Evolutionary conservation across 805 yeast species (phyloP), one percentile per base, ranked within the genome.

Genomic region (Metschnikowia gelsemii): DNA sequence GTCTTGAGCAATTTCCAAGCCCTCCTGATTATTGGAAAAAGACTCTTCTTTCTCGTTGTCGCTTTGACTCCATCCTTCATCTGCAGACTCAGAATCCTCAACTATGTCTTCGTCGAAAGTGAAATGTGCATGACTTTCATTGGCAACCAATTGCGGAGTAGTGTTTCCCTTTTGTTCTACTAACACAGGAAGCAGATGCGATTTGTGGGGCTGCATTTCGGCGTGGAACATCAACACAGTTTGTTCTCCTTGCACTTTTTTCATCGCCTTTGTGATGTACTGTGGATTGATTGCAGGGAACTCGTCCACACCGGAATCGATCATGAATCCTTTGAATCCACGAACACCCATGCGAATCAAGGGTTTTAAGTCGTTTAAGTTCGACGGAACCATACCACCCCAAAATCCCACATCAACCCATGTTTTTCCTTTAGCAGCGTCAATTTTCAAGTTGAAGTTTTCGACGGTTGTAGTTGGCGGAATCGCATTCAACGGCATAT

Each of bases 401-500:
- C 97, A 91, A 60, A 91, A 89, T 0, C 89, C 97, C 6, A 85
- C 87, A 59, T 90, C 96, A 24, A 87, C 93, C 95, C 95, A 90
- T 43, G 87, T 76, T 62, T 90, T 84, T 40, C 80, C 84, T 47
- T 70, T 62, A 1, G 96, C 95, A 1, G 96, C 96, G 14, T 74
- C 68, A 46, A 88, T 70, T 59, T 90, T 90, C 49, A 77, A 66
- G 47, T 84, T 72, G 58, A 90, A 78, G 61, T 90, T 87, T 43
- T 75, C 78, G 11, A 90, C 66, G 1, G 84, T 87, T 1, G 97
- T 91, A 0, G 97, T 90, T 22, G 98, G 97, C 0, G 98, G 98
- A 34, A 90, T 82, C 3, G 96, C 96, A 63, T 90, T 90, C 58
- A 90, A 68, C 0, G 98, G 98, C 98, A 90, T 90, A 61, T 90